Percentiles rank a stretch among this genome's conserved stretches.
Evolutionary conservation across 192 early-diverging fungal genomes (phyloP).

Genomic region (Pilobolus umbonatus): DNA sequence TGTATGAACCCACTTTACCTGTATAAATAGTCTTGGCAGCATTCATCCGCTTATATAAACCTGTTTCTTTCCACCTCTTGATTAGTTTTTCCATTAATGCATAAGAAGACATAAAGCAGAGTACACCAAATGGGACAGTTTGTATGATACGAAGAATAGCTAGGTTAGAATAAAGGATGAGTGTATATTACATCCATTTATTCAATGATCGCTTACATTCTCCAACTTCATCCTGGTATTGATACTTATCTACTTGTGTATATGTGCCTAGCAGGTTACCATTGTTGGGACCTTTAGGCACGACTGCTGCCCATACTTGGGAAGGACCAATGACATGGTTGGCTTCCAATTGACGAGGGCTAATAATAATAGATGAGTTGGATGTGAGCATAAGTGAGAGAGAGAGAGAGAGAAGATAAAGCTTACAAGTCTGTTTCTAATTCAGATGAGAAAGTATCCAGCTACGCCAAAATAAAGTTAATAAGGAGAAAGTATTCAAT

Average conservation of each 20-base stretch:
- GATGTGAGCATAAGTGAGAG: background rate
- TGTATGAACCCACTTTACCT: constrained; percentile 12
- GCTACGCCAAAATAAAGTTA: constrained; percentile 8
- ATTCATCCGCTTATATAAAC: constrained; percentile 12
- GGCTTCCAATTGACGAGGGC: constrained; percentile 46
- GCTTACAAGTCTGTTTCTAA: constrained; percentile 47
- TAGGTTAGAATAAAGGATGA: too few species aligned
- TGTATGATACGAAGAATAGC: constrained; percentile 32
- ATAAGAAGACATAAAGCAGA: constrained; percentile 39
- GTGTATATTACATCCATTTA: background rate
- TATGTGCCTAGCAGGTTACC: constrained; percentile 41
- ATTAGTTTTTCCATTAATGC: constrained; percentile 24
- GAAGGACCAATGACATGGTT: constrained; percentile 61
- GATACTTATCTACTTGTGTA: constrained; percentile 31
- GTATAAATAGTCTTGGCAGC: constrained; percentile 4
- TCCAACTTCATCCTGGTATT: constrained; percentile 54
- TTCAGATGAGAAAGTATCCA: constrained; percentile 54
- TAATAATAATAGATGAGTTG: constrained; percentile 11
- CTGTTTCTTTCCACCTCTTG: constrained; percentile 30
- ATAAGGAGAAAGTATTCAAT: background rate
- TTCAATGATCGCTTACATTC: constrained; percentile 14
- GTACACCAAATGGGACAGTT: constrained; percentile 40
- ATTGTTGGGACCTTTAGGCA: constrained; percentile 45
- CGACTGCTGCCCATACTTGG: constrained; percentile 54
- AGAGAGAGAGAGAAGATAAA: too few species aligned